Evolutionary conservation across 192 early-diverging fungal genomes (phyloP), one percentile per base, ranked within the genome.

Genomic region (Rhizophagus sp.): DNA sequence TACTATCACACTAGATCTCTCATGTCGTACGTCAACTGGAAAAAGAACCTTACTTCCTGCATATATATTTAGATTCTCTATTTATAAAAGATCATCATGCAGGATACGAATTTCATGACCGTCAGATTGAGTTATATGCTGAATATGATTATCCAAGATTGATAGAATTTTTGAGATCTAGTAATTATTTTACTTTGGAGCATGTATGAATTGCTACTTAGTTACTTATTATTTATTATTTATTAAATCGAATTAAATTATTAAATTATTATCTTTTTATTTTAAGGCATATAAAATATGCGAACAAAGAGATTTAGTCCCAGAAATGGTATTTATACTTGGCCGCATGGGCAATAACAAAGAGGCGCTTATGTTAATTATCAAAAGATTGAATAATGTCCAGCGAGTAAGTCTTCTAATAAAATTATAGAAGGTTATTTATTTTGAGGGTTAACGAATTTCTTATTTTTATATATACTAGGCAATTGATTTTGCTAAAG

Each of bases 261-360:
- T 17, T 30, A 22, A 10, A 24, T 61, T 22, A 44, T 13, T 24
- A 47, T 63, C 11, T n/a, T 63, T 27, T 13, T 62, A 57, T 24
- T 44, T 74, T 30, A 81, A 92, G 90, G 95, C 95, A 11, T 96
- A 93, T 76, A 84, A 88, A 65, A 87, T 94, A 33, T 97, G 96
- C 81, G 94, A 98, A 84, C 81, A 90, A 76, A 91, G 93, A 49
- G 93, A 93, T 74, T 85, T 99, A 76, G 95, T 99, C 9, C 95
- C 96, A 13, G 98, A 98, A 81, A 99, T 98, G 97, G 96, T 99
- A 1, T 98, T 93, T 82, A 84, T 99, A 47, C 86, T 98, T 66
- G 97, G 98, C 11, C 95, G 98, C 17, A 97, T 98, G 96, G 98
- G 98, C 65, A 91, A 99, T 76, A 98, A 97, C 82, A 93, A 96